Conservation (phyloP, 345 rosid genomes). For the Pugionium cornutum region DNA sequence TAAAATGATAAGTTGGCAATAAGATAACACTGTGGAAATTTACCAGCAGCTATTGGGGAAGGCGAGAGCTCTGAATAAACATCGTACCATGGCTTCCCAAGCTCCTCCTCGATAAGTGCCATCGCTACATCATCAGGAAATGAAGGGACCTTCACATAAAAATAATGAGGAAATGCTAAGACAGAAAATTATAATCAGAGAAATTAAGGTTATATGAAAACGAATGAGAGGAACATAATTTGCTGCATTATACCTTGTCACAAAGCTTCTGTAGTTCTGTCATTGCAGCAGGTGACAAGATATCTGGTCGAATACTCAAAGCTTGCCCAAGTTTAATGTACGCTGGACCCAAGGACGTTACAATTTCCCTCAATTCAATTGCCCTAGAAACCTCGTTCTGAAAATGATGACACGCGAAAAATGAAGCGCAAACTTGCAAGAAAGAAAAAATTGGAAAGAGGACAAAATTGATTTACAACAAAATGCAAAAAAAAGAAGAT, state of each 20-base stretch:
- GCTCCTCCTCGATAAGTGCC: constrained; percentile 95
- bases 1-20: constrained; percentile 1
- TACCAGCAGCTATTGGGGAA: constrained; percentile 98
- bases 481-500: background rate
- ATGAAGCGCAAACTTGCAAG: constrained; percentile 14
- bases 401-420: constrained; percentile 24
- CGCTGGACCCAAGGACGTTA: constrained; percentile 98
- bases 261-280: constrained; percentile 94
- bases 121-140: constrained; percentile 96
- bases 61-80: constrained; percentile 88
- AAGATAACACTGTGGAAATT: background rate
- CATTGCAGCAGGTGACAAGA: constrained; percentile 92
- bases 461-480: background rate
- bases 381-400: constrained; percentile 98
- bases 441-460: background rate
- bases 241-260: constrained; percentile 66
- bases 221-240: background rate
- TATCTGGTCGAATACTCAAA: constrained; percentile 95
- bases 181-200: background rate
- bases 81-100: constrained; percentile 86
- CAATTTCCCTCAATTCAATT: constrained; percentile 92
- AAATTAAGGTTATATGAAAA: constrained; percentile 1
- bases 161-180: constrained; percentile 29
- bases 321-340: constrained; percentile 98
- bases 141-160: constrained; percentile 86